Conservation (phyloP, 805 yeast genomes). For the Teunomyces cretensis region DNA sequence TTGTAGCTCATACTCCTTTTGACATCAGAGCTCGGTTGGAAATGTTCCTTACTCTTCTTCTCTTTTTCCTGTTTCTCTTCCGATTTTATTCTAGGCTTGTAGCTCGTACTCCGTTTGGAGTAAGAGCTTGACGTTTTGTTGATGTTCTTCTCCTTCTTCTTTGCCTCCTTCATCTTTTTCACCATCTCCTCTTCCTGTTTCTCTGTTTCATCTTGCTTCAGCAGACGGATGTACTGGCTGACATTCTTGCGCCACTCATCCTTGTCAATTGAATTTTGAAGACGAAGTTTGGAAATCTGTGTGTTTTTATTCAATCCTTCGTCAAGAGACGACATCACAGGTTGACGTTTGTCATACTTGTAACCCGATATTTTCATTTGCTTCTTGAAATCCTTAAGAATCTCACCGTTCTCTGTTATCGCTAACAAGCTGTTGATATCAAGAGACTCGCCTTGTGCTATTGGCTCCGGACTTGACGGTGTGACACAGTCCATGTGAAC, state of each 20-base stretch:
- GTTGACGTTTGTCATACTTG: slow-evolving; percentile 12
- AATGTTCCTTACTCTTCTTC: background rate
- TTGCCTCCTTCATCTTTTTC: background rate
- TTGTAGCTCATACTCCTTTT: background rate
- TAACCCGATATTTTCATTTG: slow-evolving; percentile 9
- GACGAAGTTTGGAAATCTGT: slow-evolving; percentile 21
- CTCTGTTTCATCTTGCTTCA: slow-evolving; percentile 5
- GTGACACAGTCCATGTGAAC: slow-evolving; percentile 91
- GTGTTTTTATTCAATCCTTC: slow-evolving; percentile 14
- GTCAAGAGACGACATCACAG: slow-evolving; percentile 15
- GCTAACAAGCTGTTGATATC: slow-evolving; percentile 56
- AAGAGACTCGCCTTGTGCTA: slow-evolving; percentile 77
- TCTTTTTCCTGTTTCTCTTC: slow-evolving; percentile 2
- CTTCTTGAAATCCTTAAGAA: background rate
- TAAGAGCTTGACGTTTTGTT: background rate
- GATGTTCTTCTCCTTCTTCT: background rate
- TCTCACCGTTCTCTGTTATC: slow-evolving; percentile 21
- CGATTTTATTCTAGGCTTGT: background rate
- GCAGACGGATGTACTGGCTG: slow-evolving; percentile 14
- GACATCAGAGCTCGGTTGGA: background rate
- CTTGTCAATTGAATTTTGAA: slow-evolving; percentile 27
- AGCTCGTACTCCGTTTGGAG: background rate
- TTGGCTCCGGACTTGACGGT: slow-evolving; percentile 68
- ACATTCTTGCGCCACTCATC: slow-evolving; percentile 25
- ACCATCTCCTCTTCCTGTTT: background rate